Conservation (phyloP, 2,329 filamentous ascomycete genomes). For the Orbilia oligospora region DNA sequence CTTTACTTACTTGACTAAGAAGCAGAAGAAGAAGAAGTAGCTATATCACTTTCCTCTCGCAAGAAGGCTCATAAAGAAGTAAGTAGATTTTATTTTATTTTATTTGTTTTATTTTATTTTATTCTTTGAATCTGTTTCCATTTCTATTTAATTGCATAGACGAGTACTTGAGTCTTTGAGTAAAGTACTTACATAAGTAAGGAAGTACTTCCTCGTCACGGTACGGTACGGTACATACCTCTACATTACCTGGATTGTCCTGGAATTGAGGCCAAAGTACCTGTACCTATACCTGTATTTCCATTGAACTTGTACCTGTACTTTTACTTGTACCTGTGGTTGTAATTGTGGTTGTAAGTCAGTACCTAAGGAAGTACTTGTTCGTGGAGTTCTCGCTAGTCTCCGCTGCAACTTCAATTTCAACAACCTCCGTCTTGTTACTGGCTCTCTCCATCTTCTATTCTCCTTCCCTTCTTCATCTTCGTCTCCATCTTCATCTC, state of each 20-base stretch:
- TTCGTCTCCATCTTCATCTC: neutral
- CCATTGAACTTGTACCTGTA: too few relatives aligned
- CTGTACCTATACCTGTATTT: too few relatives aligned
- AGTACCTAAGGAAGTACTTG: too few relatives aligned
- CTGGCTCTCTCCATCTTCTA: slow-evolving; percentile 33
- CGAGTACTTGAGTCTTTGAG: neutral
- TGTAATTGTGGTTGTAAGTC: too few relatives aligned
- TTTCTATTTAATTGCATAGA: neutral
- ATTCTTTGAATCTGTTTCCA: neutral
- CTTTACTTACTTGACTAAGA: neutral
- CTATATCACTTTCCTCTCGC: neutral
- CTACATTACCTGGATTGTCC: too few relatives aligned
- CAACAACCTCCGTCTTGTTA: slow-evolving; percentile 45
- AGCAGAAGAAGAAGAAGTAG: neutral
- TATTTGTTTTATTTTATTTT: slow-evolving; percentile 1
- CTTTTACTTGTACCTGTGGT: neutral
- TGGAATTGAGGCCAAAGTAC: too few relatives aligned
- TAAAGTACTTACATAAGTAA: too few relatives aligned
- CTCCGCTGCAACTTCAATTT: slow-evolving; percentile 42
- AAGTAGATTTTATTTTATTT: too few relatives aligned
- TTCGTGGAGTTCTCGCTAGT: neutral
- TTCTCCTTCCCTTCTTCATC: slow-evolving; percentile 1
- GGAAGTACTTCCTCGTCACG: too few relatives aligned
- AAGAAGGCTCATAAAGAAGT: neutral
- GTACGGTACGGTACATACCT: too few relatives aligned